These are phyloP conservation scores for Chlorella sp. DNA, from an alignment of 139 green algal species.

Conservation along the genomic window DNA sequence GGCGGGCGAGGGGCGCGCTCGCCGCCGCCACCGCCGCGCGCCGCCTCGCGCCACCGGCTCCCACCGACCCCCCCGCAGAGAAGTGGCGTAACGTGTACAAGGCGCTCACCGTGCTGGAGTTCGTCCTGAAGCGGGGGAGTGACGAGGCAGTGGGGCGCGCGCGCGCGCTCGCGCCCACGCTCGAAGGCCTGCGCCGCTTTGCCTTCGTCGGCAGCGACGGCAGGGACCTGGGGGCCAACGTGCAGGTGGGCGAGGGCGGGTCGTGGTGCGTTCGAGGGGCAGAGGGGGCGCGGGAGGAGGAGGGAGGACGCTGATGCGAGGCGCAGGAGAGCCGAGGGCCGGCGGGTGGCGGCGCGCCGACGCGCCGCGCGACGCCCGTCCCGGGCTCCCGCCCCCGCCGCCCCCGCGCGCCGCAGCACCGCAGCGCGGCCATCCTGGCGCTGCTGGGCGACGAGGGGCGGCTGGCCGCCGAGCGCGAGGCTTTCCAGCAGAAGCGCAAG, in stretches of 20 bases:
- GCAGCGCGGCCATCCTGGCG: slow-evolving; percentile 59
- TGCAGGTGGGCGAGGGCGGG: slow-evolving; percentile 66
- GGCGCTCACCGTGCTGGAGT: slow-evolving; percentile 87
- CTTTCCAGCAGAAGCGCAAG: slow-evolving; percentile 17
- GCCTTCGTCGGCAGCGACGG: slow-evolving; percentile 56
- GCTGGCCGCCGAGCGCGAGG: slow-evolving; percentile 53
- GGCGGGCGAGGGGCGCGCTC: too few species aligned
- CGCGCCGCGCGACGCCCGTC: too few species aligned
- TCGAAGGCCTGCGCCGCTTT: slow-evolving; percentile 76
- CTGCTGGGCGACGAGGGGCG: slow-evolving; percentile 52
- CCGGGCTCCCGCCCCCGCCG: too few species aligned
- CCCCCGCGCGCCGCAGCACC: too few species aligned
- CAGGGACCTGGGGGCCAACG: slow-evolving; percentile 84
- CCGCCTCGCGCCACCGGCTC: too few species aligned
- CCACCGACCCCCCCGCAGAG: too few species aligned
- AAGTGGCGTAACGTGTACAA: slow-evolving; percentile 91
- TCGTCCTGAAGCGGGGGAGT: slow-evolving; percentile 70
- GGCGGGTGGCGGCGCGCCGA: too few species aligned
- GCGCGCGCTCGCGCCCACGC: slow-evolving; percentile 30
- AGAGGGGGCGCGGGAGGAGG: too few species aligned
- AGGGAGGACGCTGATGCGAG: too few species aligned
- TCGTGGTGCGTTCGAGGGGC: too few species aligned
- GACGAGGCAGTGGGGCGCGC: slow-evolving; percentile 43
- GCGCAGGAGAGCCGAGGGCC: too few species aligned
- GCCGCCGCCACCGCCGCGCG: too few species aligned